phyloP scores from a whole-genome alignment of 2,329 filamentous ascomycete genomes.

The Fusarium nelsonii region DNA sequence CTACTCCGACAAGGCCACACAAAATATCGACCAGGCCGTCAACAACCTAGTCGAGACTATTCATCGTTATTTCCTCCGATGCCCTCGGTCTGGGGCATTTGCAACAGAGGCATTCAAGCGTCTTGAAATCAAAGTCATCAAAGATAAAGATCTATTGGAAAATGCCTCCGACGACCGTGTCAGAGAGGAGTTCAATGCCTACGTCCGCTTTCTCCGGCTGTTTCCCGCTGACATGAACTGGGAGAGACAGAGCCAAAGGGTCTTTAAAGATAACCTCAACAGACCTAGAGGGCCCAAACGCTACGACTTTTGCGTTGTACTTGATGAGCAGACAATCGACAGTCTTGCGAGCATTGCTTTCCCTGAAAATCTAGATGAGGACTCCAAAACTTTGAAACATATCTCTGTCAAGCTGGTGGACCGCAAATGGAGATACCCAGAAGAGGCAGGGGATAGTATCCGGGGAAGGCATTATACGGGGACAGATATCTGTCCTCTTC shows the following conservation, averaged over 20 bases:
- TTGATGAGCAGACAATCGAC: conserved; percentile 6
- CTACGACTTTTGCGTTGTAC: conserved; percentile 15
- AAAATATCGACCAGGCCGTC: conserved; percentile 11
- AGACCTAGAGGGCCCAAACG: conserved; percentile 10
- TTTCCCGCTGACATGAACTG: background rate
- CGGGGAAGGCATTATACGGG: conserved; percentile 10
- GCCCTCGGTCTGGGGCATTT: background rate
- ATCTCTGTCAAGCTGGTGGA: conserved; percentile 15
- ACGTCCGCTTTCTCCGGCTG: conserved; percentile 9
- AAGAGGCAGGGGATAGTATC: background rate
- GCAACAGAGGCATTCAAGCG: conserved; percentile 15
- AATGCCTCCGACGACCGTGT: conserved; percentile 31
- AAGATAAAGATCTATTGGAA: conserved; percentile 12
- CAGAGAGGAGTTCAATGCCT: conserved; percentile 31
- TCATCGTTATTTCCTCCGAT: conserved; percentile 12
- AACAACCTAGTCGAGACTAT: conserved; percentile 8
- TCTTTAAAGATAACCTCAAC: conserved; percentile 2
- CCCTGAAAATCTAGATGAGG: background rate
- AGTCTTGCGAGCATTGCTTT: conserved; percentile 2
- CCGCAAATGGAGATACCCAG: conserved; percentile 16
- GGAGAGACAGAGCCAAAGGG: background rate
- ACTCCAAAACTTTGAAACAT: background rate
- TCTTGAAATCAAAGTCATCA: conserved; percentile 21
- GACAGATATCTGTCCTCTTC: conserved; percentile 14
- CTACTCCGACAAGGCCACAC: conserved; percentile 14